Percentiles rank a stretch among this genome's conserved stretches.
Conservation (phyloP, 495 filamentous ascomycete genomes). For the Penicilliopsis zonata region DNA sequence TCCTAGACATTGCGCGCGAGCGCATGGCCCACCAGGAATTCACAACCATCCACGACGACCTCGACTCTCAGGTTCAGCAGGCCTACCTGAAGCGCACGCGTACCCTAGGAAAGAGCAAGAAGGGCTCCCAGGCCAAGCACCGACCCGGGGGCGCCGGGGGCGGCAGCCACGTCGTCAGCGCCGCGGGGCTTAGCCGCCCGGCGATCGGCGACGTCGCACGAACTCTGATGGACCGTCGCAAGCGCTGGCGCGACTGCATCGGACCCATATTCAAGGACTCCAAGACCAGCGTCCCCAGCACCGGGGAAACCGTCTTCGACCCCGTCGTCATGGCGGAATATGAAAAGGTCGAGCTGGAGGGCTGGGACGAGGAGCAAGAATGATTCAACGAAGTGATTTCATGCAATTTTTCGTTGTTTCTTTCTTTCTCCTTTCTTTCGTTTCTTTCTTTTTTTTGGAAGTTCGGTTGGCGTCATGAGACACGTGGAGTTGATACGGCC, state of each 20-base stretch:
- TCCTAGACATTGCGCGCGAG: constrained; percentile 77
- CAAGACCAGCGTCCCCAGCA: constrained; percentile 42
- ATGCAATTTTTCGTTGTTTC: too few species aligned
- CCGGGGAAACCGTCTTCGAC: constrained; percentile 54
- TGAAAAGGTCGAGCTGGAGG: constrained; percentile 59
- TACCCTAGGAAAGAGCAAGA: constrained; percentile 86
- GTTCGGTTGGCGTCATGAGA: too few species aligned
- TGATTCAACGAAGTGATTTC: too few species aligned
- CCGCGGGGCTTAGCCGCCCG: constrained; percentile 50
- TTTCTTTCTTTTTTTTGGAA: constrained; percentile 1
- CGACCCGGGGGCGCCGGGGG: constrained; percentile 51
- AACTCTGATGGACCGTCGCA: constrained; percentile 78
- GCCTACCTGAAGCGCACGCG: constrained; percentile 95
- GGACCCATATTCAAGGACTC: constrained; percentile 76
- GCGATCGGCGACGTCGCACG: constrained; percentile 85
- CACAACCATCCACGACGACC: constrained; percentile 89
- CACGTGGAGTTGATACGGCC: too few species aligned
- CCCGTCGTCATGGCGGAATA: constrained; percentile 39
- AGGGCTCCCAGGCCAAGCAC: constrained; percentile 54
- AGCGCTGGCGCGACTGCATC: constrained; percentile 79
- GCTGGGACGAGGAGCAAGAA: constrained; percentile 63
- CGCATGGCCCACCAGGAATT: constrained; percentile 94
- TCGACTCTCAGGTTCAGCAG: constrained; percentile 89
- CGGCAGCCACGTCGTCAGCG: constrained; percentile 35
- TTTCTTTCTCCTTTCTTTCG: background rate